A percentile compares a stretch with the other conserved stretches of the same genome.
phyloP scores from a whole-genome alignment of 306 rosid species.

The Astragalus membranaceus region DNA sequence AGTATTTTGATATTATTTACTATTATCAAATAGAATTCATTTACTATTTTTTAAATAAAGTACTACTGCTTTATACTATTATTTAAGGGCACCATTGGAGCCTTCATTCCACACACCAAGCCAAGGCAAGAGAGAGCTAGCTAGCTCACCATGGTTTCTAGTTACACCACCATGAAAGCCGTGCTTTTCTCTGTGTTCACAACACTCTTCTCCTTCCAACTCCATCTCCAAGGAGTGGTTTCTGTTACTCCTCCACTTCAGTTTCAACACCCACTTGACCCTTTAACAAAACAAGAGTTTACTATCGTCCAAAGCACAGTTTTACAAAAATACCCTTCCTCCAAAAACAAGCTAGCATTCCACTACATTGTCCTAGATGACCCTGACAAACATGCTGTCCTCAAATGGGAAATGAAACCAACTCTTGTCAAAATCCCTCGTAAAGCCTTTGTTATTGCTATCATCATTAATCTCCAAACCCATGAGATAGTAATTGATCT shows the following conservation, averaged over 20 bases:
- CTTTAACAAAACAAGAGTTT: conserved; percentile 18
- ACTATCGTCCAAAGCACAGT: conserved; percentile 13
- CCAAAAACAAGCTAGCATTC: not conserved
- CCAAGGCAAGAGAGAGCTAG: not conserved
- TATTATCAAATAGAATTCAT: no score
- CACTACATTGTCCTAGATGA: conserved; percentile 10
- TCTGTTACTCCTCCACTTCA: not conserved
- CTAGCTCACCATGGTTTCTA: not conserved
- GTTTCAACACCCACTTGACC: conserved; percentile 31
- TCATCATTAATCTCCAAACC: not conserved
- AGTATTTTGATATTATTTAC: no score
- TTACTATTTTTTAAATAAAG: no score
- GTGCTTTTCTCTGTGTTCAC: not conserved
- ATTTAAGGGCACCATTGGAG: no score
- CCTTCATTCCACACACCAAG: not conserved
- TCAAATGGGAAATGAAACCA: not conserved
- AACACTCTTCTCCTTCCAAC: not conserved
- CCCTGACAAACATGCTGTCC: not conserved
- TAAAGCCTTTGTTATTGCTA: conserved; percentile 3
- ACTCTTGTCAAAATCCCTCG: conserved; percentile 3
- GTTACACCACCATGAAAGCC: no score
- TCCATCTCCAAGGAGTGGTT: not conserved
- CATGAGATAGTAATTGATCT: conserved; percentile 25
- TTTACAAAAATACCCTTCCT: conserved; percentile 9
- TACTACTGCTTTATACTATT: no score